A percentile compares a stretch with the other conserved stretches of the same genome.
Evolutionary conservation across 1,139 yeast genomes (phyloP).

Genomic region (Diutina rugosa): DNA sequence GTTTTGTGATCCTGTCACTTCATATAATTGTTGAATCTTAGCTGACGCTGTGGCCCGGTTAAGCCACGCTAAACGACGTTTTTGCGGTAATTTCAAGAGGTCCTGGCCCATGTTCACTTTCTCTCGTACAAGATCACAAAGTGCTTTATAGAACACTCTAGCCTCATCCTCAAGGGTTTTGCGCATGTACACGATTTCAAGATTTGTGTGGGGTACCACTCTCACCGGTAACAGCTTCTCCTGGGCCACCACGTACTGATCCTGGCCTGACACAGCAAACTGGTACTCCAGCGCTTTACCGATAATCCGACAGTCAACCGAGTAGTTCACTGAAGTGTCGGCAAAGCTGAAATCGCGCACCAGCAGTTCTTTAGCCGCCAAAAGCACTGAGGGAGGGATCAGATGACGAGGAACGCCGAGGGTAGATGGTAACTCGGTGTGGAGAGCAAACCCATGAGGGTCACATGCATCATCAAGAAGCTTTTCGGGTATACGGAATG

Average conservation of each 20-base stretch:
- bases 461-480: conserved; percentile 27
- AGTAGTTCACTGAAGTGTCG: conserved; percentile 22
- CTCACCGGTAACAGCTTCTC: conserved; percentile 22
- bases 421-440: conserved; percentile 27
- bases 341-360: conserved; percentile 22
- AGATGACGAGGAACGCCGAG: conserved; percentile 12
- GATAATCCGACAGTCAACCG: conserved; percentile 26
- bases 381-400: neutral
- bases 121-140: conserved; percentile 17
- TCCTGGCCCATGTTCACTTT: conserved; percentile 19
- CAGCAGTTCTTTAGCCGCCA: neutral
- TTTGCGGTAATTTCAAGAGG: conserved; percentile 5
- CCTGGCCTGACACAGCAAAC: conserved; percentile 7
- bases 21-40: conserved; percentile 24
- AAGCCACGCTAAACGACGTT: conserved; percentile 3
- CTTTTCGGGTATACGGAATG: conserved; percentile 27
- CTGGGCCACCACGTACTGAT: conserved; percentile 27
- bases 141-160: conserved; percentile 22
- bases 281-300: conserved; percentile 27
- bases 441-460: conserved; percentile 19
- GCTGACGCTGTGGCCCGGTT: conserved; percentile 4
- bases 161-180: conserved; percentile 5
- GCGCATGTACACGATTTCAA: conserved; percentile 8
- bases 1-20: conserved; percentile 11
- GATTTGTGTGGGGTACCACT: conserved; percentile 19